Evolutionary conservation across 1,139 yeast species (phyloP), one percentile per base, ranked within the genome.

Genomic region (Arxiozyma heterogenica): DNA sequence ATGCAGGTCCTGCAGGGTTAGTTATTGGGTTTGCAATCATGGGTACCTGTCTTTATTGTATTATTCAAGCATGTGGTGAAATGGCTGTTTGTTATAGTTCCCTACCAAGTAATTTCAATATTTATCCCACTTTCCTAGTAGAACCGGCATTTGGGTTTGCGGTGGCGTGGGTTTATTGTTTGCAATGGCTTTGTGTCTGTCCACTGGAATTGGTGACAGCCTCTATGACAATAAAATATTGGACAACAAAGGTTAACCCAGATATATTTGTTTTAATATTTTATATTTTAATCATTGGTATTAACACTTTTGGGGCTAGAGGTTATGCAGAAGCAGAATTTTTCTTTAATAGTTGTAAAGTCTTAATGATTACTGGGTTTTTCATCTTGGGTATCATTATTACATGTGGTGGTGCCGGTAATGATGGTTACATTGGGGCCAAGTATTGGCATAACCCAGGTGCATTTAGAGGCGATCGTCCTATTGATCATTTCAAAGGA

Each of bases 101-200:
- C 5, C 20, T 49, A 18, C 44, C 51, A 42, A 49, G 47, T 42
- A 49, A 49, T 34, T 86, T 84, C 68, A 76, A 84, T 47, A 80
- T 84, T 53, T 85, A 81, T 67, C 78, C 86, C 38, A 85, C 51
- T 17, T 49, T 49, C 41, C 30, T 49, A n/a, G 42, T 43, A 20
- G 88, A 83, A 61, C 84, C 83, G 44, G 79, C 88, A 6, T 74
- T 84, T 51, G 90, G 89, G 1, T 84, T 83, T 68, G 88, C 89
- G 2, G 84, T 85, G 64, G 90, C 90, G 54, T 82, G 81, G 66
- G 75, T 77, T 22, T 84, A 84, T 68, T 74, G 81, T 61, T 75
- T 80, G 70, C 80, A 80, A 59, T 84, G 83, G 66, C 73, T 83
- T 59, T 78, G 84, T 65, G 75, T 83, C 55, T 80, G 86, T 5